phyloP scores from a whole-genome alignment of 495 filamentous ascomycete species.

The Pyronema omphalodes region DNA sequence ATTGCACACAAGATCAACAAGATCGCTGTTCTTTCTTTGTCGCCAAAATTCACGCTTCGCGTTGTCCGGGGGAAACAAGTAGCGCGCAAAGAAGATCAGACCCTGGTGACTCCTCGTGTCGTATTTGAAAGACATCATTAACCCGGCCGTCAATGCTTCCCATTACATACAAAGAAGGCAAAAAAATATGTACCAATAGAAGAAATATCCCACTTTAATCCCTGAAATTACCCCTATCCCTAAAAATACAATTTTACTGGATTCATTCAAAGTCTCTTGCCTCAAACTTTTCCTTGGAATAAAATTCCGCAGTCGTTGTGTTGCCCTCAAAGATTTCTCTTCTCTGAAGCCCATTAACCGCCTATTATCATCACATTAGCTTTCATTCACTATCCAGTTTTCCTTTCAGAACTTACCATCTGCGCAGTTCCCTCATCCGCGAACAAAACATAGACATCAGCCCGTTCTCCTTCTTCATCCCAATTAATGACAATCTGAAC shows the following conservation, averaged over 20 bases:
- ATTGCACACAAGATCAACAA: too few relatives aligned
- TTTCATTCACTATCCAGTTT: not conserved
- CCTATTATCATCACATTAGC: conserved; percentile 31
- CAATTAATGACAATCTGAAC: conserved; percentile 63
- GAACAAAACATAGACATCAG: conserved; percentile 81
- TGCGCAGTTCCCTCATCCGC: conserved; percentile 60
- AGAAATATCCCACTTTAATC: too few relatives aligned
- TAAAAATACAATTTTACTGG: not conserved
- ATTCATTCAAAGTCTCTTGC: conserved; percentile 40
- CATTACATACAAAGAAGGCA: too few relatives aligned
- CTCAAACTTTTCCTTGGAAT: conserved; percentile 64
- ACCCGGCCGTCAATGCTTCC: too few relatives aligned
- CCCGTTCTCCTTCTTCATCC: conserved; percentile 27
- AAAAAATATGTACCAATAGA: too few relatives aligned
- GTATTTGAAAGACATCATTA: too few relatives aligned
- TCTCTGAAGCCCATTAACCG: conserved; percentile 71
- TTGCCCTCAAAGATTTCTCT: conserved; percentile 67
- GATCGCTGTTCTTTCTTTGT: too few relatives aligned
- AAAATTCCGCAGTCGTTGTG: conserved; percentile 57
- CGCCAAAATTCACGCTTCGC: too few relatives aligned
- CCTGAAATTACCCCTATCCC: too few relatives aligned
- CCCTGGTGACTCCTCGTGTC: too few relatives aligned
- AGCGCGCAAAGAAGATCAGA: too few relatives aligned
- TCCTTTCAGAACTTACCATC: conserved; percentile 37
- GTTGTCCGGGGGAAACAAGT: too few relatives aligned